phyloP scores from a whole-genome alignment of 1,284 basidiomycete genomes.

The Polyporus tsugae region DNA sequence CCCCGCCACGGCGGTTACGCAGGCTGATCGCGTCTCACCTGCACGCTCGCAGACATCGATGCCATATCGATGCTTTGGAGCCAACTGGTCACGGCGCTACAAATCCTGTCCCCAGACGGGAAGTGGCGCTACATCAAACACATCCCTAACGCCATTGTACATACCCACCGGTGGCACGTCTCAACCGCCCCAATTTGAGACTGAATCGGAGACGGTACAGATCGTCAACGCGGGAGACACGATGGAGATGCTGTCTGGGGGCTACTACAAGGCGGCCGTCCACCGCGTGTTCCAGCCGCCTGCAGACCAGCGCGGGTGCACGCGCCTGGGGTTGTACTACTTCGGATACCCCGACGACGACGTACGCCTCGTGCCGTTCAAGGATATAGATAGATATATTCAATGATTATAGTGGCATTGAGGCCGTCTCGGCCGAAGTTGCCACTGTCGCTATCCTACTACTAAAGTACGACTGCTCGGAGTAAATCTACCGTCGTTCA shows the following conservation, averaged over 20 bases:
- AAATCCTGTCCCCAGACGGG: slow-evolving; percentile 59
- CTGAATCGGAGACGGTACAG: slow-evolving; percentile 24
- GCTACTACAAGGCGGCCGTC: slow-evolving; percentile 52
- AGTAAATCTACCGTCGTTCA: no score
- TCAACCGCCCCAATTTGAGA: not conserved
- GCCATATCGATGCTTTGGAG: slow-evolving; percentile 63
- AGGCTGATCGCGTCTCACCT: not conserved
- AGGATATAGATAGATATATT: no score
- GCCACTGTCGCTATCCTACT: no score
- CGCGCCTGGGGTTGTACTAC: slow-evolving; percentile 53
- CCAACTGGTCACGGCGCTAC: slow-evolving; percentile 64
- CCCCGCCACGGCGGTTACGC: not conserved
- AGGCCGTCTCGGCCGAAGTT: no score
- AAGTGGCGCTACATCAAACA: slow-evolving; percentile 68
- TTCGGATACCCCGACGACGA: slow-evolving; percentile 46
- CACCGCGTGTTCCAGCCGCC: slow-evolving; percentile 58
- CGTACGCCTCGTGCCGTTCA: slow-evolving; percentile 39
- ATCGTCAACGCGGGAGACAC: slow-evolving; percentile 53
- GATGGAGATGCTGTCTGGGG: slow-evolving; percentile 52
- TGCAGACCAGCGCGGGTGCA: slow-evolving; percentile 52
- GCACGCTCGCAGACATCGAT: slow-evolving; percentile 48
- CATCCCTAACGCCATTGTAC: slow-evolving; percentile 63
- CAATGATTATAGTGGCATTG: no score
- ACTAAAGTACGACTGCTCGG: no score
- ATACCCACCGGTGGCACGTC: slow-evolving; percentile 11